Evolutionary conservation across 192 early-diverging fungal genomes (phyloP).

Genomic region (Spinellus fusiger): DNA sequence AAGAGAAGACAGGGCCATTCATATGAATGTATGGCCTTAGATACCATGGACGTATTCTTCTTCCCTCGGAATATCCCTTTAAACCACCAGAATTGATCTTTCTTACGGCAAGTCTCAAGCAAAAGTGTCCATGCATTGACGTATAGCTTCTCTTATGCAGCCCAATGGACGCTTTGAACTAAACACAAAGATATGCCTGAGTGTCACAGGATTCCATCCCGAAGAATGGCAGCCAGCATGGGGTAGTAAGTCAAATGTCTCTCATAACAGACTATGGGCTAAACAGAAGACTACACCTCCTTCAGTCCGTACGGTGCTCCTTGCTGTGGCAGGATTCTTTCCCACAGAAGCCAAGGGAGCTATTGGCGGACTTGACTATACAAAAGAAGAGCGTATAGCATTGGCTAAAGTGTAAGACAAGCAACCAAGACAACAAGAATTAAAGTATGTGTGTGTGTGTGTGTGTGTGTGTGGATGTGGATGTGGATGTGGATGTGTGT

Average conservation of each 20-base stretch:
- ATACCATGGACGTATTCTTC: conserved; percentile 88
- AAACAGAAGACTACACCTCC: background rate
- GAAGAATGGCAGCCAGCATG: conserved; percentile 96
- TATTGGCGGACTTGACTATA: conserved; percentile 72
- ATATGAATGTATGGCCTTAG: conserved; percentile 8
- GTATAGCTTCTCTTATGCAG: conserved; percentile 11
- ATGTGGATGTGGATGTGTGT: background rate
- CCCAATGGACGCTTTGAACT: conserved; percentile 87
- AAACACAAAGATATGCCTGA: conserved; percentile 91
- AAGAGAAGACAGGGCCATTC: background rate
- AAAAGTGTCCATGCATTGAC: background rate
- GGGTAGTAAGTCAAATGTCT: conserved; percentile 57
- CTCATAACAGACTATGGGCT: background rate
- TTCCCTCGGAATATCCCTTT: conserved; percentile 96
- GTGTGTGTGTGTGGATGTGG: background rate
- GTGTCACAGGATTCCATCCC: conserved; percentile 90
- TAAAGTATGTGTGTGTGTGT: background rate
- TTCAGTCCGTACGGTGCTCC: conserved; percentile 76
- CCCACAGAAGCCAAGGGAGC: conserved; percentile 79
- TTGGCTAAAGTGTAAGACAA: conserved; percentile 50
- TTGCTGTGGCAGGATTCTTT: conserved; percentile 85
- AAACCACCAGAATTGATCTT: conserved; percentile 79
- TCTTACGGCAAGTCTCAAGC: conserved; percentile 49
- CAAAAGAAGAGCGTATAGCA: conserved; percentile 55
- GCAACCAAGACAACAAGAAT: background rate